Evolutionary conservation across 225 moss, liverwort and hornwort species (phyloP).

Genomic region (Straminergon stramineum): DNA sequence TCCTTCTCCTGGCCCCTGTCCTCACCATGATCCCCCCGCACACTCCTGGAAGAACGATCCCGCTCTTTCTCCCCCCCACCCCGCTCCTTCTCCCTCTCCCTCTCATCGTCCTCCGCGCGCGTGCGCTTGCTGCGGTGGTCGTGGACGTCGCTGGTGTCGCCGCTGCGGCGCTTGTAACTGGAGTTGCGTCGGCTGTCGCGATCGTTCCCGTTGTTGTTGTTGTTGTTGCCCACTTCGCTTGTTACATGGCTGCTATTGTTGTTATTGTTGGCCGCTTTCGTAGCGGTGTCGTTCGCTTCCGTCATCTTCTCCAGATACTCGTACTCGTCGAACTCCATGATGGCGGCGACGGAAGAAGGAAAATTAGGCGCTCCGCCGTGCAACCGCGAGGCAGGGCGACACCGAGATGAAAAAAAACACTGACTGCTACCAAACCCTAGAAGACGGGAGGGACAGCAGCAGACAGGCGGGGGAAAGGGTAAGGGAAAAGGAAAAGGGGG

Average conservation of each 20-base stretch:
- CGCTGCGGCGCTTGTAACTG: constrained; percentile 85
- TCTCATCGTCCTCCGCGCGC: constrained; percentile 72
- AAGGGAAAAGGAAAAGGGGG: neutral
- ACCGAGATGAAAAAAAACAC: neutral
- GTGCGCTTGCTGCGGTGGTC: constrained; percentile 90
- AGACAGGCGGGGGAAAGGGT: neutral
- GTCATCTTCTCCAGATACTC: constrained; percentile 98
- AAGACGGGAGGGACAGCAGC: neutral
- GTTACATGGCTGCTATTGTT: constrained; percentile 29
- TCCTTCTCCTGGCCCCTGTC: constrained; percentile 46
- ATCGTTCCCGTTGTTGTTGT: constrained; percentile 30
- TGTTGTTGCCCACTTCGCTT: constrained; percentile 36
- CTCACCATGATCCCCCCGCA: constrained; percentile 39
- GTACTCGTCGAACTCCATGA: constrained; percentile 99
- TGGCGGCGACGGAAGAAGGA: neutral
- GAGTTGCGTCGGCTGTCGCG: constrained; percentile 70
- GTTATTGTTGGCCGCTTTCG: constrained; percentile 9
- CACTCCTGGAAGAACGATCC: constrained; percentile 28
- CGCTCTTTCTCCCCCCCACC: constrained; percentile 63
- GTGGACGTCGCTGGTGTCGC: constrained; percentile 78
- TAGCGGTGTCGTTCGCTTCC: constrained; percentile 24
- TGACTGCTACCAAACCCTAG: constrained; percentile 32
- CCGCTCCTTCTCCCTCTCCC: constrained; percentile 36
- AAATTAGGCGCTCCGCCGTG: neutral
- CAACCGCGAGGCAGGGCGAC: constrained; percentile 19